A percentile compares a stretch with the other conserved stretches of the same genome.
These are phyloP conservation scores for Effrenium voratum DNA, from an alignment of 73 alveolate species.

Conservation along the genomic window DNA sequence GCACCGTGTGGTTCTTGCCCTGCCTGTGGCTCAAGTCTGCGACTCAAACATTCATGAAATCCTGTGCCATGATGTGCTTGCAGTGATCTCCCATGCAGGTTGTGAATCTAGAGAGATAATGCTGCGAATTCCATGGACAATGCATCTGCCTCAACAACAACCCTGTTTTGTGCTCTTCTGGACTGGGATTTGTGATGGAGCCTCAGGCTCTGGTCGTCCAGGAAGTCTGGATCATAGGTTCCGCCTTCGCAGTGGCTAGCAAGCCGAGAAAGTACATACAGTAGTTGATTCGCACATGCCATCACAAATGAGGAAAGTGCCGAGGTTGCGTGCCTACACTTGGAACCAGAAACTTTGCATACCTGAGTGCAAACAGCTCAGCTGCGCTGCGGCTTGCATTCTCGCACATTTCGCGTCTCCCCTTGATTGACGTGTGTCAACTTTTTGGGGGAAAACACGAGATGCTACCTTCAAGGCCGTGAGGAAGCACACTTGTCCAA, in stretches of 20 bases:
- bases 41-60: no score
- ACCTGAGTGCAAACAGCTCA: neutral
- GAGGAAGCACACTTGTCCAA: neutral
- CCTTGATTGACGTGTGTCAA: neutral
- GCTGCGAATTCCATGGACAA: neutral
- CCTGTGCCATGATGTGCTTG: no score
- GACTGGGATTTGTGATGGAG: neutral
- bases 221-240: constrained; percentile 37
- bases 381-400: no score
- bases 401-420: no score
- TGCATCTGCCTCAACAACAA: neutral
- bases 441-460: neutral
- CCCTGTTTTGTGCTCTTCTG: no score
- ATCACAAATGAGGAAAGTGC: neutral
- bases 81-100: no score
- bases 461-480: neutral
- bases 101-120: neutral
- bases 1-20: constrained; percentile 38
- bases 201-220: constrained; percentile 19
- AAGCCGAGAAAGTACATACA: neutral
- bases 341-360: constrained; percentile 23
- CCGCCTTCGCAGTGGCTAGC: neutral
- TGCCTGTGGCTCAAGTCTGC: no score
- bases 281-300: neutral
- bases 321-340: neutral